These are phyloP conservation scores for Cydonia oblonga DNA, from an alignment of 331 rosid genomes.

Conservation along the genomic window DNA sequence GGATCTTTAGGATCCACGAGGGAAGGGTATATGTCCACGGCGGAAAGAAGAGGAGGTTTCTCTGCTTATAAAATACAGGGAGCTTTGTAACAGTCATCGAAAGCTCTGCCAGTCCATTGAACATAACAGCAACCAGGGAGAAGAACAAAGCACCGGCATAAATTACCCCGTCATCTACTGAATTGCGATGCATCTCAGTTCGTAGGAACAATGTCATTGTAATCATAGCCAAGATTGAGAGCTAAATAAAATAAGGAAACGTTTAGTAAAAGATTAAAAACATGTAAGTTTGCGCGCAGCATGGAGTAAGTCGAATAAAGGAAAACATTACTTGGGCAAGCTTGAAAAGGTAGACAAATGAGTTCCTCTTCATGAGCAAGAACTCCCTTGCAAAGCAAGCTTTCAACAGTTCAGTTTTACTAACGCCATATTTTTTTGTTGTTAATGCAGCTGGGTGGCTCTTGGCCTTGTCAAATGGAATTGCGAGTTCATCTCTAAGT, in stretches of 20 bases:
- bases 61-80: conserved; percentile 67
- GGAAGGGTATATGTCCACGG: conserved; percentile 58
- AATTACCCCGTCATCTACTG: conserved; percentile 32
- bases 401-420: conserved; percentile 36
- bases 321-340: conserved; percentile 38
- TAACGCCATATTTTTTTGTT: conserved; percentile 39
- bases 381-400: conserved; percentile 51
- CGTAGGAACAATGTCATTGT: conserved; percentile 47
- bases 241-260: conserved; percentile 10
- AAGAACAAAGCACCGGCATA: conserved; percentile 51
- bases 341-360: conserved; percentile 51
- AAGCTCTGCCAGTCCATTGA: conserved; percentile 58
- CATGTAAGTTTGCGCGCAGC: not conserved
- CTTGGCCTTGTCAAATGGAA: conserved; percentile 45
- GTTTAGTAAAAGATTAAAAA: not conserved
- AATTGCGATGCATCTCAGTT: conserved; percentile 48
- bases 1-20: conserved; percentile 49
- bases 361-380: conserved; percentile 62
- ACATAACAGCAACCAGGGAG: conserved; percentile 26
- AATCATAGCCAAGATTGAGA: conserved; percentile 30
- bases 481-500: conserved; percentile 32
- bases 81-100: conserved; percentile 48
- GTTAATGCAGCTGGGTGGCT: conserved; percentile 52
- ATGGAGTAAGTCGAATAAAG: not conserved
- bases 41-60: conserved; percentile 48